Evolutionary conservation across 257 asterid species (phyloP).

Genomic region (Eustoma russellianum): DNA sequence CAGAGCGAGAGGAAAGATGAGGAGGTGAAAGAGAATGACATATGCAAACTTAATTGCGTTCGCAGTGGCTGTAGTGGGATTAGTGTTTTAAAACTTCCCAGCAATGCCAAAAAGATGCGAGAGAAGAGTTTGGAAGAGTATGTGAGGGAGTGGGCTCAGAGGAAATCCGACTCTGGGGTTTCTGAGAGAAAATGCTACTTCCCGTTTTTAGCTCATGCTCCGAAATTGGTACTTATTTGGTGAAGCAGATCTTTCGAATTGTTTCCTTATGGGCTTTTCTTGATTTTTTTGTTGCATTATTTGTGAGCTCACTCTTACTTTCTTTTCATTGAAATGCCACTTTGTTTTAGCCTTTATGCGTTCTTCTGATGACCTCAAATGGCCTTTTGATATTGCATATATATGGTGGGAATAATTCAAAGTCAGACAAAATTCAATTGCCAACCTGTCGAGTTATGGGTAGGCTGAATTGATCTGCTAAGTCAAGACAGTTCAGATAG

Average conservation of each 20-base stretch:
- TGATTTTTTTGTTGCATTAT: not conserved
- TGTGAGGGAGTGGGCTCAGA: constrained; percentile 37
- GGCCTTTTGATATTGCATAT: too few species aligned
- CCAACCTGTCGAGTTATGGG: too few species aligned
- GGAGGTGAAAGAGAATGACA: not conserved
- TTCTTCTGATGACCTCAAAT: too few species aligned
- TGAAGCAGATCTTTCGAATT: not conserved
- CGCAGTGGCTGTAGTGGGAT: not conserved
- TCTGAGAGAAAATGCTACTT: constrained; percentile 34
- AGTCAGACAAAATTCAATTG: too few species aligned
- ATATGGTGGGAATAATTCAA: too few species aligned
- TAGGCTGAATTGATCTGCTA: too few species aligned
- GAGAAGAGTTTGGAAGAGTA: constrained; percentile 22
- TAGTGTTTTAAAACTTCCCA: not conserved
- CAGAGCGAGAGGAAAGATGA: constrained; percentile 4
- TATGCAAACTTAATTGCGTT: not conserved
- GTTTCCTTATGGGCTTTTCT: not conserved
- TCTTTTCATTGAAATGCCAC: too few species aligned
- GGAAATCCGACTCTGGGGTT: constrained; percentile 36
- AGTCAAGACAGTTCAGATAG: too few species aligned
- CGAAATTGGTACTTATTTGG: constrained; percentile 34
- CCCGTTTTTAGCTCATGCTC: constrained; percentile 55
- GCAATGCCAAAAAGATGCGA: constrained; percentile 2
- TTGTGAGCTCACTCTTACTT: too few species aligned
- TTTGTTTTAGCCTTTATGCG: not conserved